These are phyloP conservation scores for Santalum album DNA, from an alignment of 164 flowering plant genomes.

Conservation along the genomic window DNA sequence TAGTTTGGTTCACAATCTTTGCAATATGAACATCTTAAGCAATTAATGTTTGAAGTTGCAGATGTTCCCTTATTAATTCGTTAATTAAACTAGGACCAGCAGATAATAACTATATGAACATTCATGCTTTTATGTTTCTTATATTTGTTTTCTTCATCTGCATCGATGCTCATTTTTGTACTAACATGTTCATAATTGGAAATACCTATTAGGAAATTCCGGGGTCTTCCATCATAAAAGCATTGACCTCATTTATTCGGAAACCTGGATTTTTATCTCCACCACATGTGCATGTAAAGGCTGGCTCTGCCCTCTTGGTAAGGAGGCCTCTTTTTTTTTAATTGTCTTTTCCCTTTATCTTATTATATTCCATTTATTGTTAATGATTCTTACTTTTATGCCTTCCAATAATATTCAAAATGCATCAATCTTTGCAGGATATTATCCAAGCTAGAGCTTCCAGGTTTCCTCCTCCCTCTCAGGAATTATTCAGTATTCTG, in stretches of 20 bases:
- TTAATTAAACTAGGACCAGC: too few species aligned
- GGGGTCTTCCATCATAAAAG: constrained; percentile 53
- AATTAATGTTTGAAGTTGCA: too few species aligned
- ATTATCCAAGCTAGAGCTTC: constrained; percentile 57
- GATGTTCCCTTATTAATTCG: too few species aligned
- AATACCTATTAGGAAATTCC: constrained; percentile 46
- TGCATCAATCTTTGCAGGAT: constrained; percentile 41
- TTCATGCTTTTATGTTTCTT: neutral
- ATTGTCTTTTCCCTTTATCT: neutral
- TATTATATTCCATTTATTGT: too few species aligned
- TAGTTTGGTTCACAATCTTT: too few species aligned
- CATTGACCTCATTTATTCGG: constrained; percentile 42
- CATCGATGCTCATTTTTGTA: neutral
- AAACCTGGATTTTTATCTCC: constrained; percentile 54
- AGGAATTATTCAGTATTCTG: constrained; percentile 61
- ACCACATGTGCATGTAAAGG: constrained; percentile 55
- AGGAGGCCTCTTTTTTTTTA: constrained; percentile 4
- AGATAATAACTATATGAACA: too few species aligned
- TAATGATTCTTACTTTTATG: too few species aligned
- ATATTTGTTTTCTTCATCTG: neutral
- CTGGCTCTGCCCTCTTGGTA: constrained; percentile 75
- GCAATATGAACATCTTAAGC: too few species aligned
- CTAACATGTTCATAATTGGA: constrained; percentile 6
- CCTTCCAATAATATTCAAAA: constrained; percentile 3
- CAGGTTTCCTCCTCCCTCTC: constrained; percentile 54